phyloP scores from a whole-genome alignment of 208 protist genomes.

The Herpetomonas tarakana region DNA sequence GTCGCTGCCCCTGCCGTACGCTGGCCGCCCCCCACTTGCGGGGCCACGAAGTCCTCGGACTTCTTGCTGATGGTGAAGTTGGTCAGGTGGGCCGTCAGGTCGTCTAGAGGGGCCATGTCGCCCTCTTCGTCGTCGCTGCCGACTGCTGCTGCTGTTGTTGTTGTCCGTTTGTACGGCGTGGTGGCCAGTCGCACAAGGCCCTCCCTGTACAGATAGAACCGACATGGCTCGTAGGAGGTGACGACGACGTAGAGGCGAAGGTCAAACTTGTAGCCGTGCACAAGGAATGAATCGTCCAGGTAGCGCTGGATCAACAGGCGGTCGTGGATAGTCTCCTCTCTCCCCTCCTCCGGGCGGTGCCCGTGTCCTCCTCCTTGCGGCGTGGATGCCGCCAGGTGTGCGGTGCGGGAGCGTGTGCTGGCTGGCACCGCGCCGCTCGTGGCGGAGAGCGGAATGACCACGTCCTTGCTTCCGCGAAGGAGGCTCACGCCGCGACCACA shows the following conservation, averaged over 20 bases:
- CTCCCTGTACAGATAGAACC: conserved; percentile 82
- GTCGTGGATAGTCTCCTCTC: not conserved
- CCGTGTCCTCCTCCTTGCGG: not conserved
- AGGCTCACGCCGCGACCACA: conserved; percentile 72
- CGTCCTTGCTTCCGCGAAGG: conserved; percentile 14
- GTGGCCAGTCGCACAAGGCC: conserved; percentile 89
- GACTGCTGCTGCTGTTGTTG: not conserved
- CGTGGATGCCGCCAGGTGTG: not conserved
- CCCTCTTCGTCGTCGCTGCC: not conserved
- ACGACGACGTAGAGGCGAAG: conserved; percentile 91
- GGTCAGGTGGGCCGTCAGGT: conserved; percentile 76
- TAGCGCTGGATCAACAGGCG: conserved; percentile 76
- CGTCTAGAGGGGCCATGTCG: conserved; percentile 9
- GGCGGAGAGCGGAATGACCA: not conserved
- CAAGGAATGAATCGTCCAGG: conserved; percentile 64
- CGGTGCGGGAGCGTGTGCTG: not conserved
- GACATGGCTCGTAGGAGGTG: conserved; percentile 80
- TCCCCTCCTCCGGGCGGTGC: not conserved
- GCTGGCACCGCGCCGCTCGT: conserved; percentile 1
- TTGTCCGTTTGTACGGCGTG: conserved; percentile 37
- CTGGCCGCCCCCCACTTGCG: conserved; percentile 7
- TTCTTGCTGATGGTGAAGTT: conserved; percentile 91
- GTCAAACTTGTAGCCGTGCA: conserved; percentile 92
- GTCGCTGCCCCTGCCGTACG: conserved; percentile 1
- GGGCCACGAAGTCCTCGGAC: conserved; percentile 31